Evolutionary conservation across 148 eudicot genomes (phyloP), one percentile per base, ranked within the genome.

Genomic region (Rhododendron vialii): DNA sequence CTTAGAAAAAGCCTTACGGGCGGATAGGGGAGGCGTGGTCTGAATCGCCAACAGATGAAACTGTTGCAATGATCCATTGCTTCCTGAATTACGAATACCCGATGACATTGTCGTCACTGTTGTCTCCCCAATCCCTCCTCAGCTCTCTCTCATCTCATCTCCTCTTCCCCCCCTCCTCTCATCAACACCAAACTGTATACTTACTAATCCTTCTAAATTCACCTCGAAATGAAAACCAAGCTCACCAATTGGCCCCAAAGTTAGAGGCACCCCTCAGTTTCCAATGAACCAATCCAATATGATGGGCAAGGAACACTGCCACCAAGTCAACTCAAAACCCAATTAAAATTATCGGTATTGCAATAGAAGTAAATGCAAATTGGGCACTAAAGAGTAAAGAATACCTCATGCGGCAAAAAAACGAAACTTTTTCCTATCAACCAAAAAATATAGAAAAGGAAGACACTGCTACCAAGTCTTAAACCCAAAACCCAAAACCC

Each of bases 21-120:
- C 3, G 83, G 91, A 30, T 71, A 87, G 22, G 7, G 93, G 90
- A 11, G 91, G 92, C 10, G 90, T 74, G 5, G 88, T 86, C 79
- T 93, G 95, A 47, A 81, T 89, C 20, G 91, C 82, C 88, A 86
- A 89, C 36, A 90, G 84, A 73, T 91, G 93, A 3, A 89, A 77
- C 81, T 91, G 95, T 82, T 92, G 99, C 89, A 98, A 92, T 84
- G 99, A 94, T 51, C 96, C 98, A 93, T 98, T 93, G 90, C 99
- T 98, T 87, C 96, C 93, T 20, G 96, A 92, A 67, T 87, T 78
- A 57, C 99, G 94, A 85, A 94, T 93, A 92, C 98, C 98, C 96
- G 94, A 92, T 93, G 99, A 94, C 96, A 92, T 94, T 86, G 91
- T 89, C 85, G 92, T 95, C 99, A 98, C 96, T 92, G 94, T 92